Evolutionary conservation across 2,329 filamentous ascomycete genomes (phyloP).

Genomic region (Nemania sp.): DNA sequence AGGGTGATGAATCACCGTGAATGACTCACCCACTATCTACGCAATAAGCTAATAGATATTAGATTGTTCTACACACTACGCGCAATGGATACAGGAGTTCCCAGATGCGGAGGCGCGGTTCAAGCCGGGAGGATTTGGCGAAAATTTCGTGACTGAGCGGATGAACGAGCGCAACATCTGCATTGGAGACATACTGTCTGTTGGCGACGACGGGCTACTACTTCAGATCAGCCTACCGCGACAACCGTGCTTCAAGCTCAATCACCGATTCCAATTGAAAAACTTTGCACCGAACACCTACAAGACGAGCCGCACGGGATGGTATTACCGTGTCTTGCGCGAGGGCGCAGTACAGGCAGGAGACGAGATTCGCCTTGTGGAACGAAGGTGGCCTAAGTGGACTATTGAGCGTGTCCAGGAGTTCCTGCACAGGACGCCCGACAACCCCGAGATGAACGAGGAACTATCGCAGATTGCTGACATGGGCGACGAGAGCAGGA

Average conservation of each 20-base stretch:
- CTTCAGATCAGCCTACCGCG: slow-evolving; percentile 72
- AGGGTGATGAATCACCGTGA: not conserved
- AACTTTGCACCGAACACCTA: slow-evolving; percentile 71
- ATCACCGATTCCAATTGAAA: slow-evolving; percentile 73
- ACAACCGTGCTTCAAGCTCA: slow-evolving; percentile 76
- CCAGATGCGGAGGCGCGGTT: slow-evolving; percentile 65
- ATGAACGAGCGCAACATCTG: slow-evolving; percentile 75
- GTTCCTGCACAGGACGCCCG: slow-evolving; percentile 67
- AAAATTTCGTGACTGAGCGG: slow-evolving; percentile 69
- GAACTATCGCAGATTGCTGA: slow-evolving; percentile 64
- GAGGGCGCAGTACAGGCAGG: slow-evolving; percentile 67
- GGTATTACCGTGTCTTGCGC: slow-evolving; percentile 72
- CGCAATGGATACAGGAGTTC: slow-evolving; percentile 64
- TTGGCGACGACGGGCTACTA: slow-evolving; percentile 57
- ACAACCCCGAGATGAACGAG: slow-evolving; percentile 63
- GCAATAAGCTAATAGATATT: slow-evolving; percentile 37
- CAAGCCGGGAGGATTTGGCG: slow-evolving; percentile 70
- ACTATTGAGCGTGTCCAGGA: slow-evolving; percentile 73
- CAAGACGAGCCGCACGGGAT: slow-evolving; percentile 69
- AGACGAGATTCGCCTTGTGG: slow-evolving; percentile 67
- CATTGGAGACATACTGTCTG: slow-evolving; percentile 69
- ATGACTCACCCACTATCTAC: not conserved
- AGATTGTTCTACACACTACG: slow-evolving; percentile 72
- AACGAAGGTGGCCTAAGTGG: slow-evolving; percentile 69
- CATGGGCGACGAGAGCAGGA: slow-evolving; percentile 62